phyloP scores from a whole-genome alignment of 495 filamentous ascomycete species.

The Aspergillus bridgeri region DNA sequence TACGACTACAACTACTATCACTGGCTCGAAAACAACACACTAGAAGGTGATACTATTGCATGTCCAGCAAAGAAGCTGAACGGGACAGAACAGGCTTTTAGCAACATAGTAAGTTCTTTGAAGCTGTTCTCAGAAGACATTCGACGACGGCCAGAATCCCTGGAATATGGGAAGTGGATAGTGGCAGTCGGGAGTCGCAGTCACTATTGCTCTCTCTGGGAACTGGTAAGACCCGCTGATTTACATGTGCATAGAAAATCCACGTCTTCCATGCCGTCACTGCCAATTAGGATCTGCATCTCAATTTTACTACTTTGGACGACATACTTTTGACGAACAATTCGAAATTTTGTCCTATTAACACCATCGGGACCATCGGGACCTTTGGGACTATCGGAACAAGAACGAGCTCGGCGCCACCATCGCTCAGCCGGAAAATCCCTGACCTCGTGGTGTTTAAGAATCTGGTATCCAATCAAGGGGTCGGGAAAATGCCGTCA shows the following conservation, averaged over 20 bases:
- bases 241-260: constrained; percentile 2
- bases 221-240: constrained; percentile 8
- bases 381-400: background rate
- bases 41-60: background rate
- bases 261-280: constrained; percentile 1
- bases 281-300: constrained; percentile 10
- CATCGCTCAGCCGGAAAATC: background rate
- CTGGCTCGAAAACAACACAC: background rate
- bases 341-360: background rate
- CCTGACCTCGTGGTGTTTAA: background rate
- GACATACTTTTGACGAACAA: background rate
- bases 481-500: background rate
- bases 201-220: constrained; percentile 1
- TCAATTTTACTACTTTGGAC: constrained; percentile 2
- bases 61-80: background rate
- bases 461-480: background rate
- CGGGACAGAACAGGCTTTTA: background rate
- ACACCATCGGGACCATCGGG: background rate
- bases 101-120: background rate
- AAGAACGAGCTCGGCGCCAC: background rate
- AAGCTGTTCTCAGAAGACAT: background rate
- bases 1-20: background rate
- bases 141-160: background rate
- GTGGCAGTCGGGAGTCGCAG: background rate
- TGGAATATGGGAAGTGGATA: background rate